These are phyloP conservation scores for Neonectria faginata DNA, from an alignment of 2,329 filamentous ascomycete species.

Conservation along the genomic window DNA sequence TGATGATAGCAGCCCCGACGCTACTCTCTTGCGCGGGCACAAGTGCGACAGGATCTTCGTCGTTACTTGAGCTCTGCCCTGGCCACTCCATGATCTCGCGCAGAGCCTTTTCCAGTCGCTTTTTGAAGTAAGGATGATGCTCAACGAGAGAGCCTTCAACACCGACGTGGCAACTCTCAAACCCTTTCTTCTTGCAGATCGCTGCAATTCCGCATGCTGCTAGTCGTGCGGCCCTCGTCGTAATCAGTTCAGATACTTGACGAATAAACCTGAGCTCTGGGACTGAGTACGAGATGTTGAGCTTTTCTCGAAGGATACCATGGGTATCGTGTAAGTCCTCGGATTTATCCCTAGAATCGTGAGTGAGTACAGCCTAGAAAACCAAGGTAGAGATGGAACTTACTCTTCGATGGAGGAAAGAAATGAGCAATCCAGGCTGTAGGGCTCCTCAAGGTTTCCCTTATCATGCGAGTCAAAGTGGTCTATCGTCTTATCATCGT, in stretches of 20 bases:
- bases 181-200: constrained; percentile 96
- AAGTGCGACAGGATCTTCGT: constrained; percentile 89
- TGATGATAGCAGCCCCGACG: constrained; percentile 96
- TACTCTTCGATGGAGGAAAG: constrained; percentile 91
- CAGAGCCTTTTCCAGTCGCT: constrained; percentile 86
- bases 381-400: constrained; percentile 46
- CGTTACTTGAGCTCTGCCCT: constrained; percentile 72
- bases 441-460: constrained; percentile 82
- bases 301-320: constrained; percentile 82
- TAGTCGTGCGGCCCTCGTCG: constrained; percentile 90
- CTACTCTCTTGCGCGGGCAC: constrained; percentile 93
- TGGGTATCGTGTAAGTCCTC: constrained; percentile 93
- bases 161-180: constrained; percentile 89
- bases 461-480: constrained; percentile 90
- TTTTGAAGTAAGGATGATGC: constrained; percentile 99
- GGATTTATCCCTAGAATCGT: constrained; percentile 80
- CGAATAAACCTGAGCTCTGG: constrained; percentile 91
- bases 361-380: constrained; percentile 23
- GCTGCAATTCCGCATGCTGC: constrained; percentile 95
- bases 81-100: constrained; percentile 97
- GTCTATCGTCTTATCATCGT: constrained; percentile 78
- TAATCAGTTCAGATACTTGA: constrained; percentile 91
- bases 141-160: constrained; percentile 98
- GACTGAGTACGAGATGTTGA: constrained; percentile 76
- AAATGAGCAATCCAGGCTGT: constrained; percentile 93